Evolutionary conservation across 768 basidiomycete species (phyloP), one percentile per base, ranked within the genome.

Genomic region (Leccinum sublutescens): DNA sequence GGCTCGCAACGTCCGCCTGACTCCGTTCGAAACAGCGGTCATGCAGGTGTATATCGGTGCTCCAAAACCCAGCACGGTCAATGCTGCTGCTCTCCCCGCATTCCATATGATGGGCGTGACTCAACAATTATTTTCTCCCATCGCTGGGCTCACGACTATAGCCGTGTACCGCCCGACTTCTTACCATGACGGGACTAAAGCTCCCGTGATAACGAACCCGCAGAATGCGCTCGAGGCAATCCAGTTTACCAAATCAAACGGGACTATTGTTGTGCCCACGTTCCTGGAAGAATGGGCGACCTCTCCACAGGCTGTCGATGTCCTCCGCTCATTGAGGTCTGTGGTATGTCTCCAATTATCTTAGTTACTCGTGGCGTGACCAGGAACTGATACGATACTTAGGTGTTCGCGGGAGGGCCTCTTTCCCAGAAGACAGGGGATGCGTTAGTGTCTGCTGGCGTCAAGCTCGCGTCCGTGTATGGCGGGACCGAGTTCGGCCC

Each of bases 401-500:
- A 79, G 79, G 49, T 33, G 2, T 79, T 64, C 57, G 62, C 62
- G 1, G 80, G 79, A 27, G 78, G 79, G 1, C 67, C 76, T 1
- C 65, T 79, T 4, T 61, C 78, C 0, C 58, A 69, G 2, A 72
- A 69, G 53, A 62, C 75, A 7, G 79, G 78, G 1, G 69, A 78
- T 43, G 55, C 50, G 3, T 58, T 80, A 29, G 67, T 71, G 12
- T 56, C 59, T 7, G 62, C 70, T 5, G 77, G 79, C 0, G 75
- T 80, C 3, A 70, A 69, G 9, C 38, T 79, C 11, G 49, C 56
- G 17, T 58, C 69, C 5, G 45, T 75, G 1, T 80, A 79, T 52
- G 78, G 80, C 12, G 66, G 59, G n/a, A 80, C 76, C 1, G 79
- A 80, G 58, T 70, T 73, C 33, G 72, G 75, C 8, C 57, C 62